Base-by-base conservation (phyloP, 2,329 filamentous ascomycete genomes). In the Fusarium zealandicum region DNA sequence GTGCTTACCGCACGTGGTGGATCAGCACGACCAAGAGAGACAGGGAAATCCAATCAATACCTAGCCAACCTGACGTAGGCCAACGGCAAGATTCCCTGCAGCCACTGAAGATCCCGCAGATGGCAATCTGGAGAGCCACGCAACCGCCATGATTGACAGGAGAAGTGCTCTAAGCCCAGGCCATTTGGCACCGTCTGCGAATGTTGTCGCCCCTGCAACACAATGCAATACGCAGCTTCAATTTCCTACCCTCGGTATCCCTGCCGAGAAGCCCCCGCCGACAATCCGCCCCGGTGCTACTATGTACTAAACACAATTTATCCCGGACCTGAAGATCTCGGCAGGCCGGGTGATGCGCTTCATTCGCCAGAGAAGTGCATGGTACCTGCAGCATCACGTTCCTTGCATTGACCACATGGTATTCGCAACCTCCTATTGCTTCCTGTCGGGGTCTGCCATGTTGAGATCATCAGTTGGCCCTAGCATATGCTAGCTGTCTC, bases 351-450 rank as follows among this genome's bases (percentile, higher is more conserved):
- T 51, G 47, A 48, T 44, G 47, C 25, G 43, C 41, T 51, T 43
- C 51, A 65, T 57, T 52, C 45, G 30, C 40, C 17, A 35, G 38
- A n/a, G n/a, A 40, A 6, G 59, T 60, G 59, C 39, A 42, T 56
- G 55, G 63, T 66, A 66, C 64, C 59, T 67, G 60, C 57, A 57
- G 62, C 16, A 47, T 54, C 57, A 48, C 47, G 46, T 57, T 52
- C 51, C 42, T 54, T 28, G 18, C 37, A 20, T 40, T 38, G 32
- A 38, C 38, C n/a, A 12, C 13, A 18, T 20, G 54, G 64, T 67
- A 67, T 64, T 49, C 43, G 49, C 41, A 20, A 67, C 60, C 52
- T 54, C 20, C 41, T 46, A 63, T 61, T 48, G 52, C 16, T 32
- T 45, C 57, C 31, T 33, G 13, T 27, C 20, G 31, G 36, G 54